Conservation (phyloP, 2,329 filamentous ascomycete species). For the Epichloe typhina region DNA sequence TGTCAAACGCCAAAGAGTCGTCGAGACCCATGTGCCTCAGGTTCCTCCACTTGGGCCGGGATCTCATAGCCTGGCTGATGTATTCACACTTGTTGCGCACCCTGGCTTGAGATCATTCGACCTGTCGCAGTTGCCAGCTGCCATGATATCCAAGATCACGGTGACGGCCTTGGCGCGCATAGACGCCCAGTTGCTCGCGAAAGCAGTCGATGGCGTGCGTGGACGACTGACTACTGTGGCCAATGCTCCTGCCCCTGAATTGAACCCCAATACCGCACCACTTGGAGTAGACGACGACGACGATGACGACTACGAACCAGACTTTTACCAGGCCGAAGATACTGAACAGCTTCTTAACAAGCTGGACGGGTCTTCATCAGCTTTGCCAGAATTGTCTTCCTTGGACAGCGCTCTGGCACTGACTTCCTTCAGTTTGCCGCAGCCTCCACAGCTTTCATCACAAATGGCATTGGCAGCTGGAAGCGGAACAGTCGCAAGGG, state of each 20-base stretch:
- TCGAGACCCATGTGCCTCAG: slow-evolving; percentile 25
- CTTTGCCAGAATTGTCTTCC: slow-evolving; percentile 16
- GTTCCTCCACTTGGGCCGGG: slow-evolving; percentile 63
- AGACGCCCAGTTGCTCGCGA: slow-evolving; percentile 53
- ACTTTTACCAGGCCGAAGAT: slow-evolving; percentile 66
- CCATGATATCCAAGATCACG: slow-evolving; percentile 69
- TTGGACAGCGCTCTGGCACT: slow-evolving; percentile 42
- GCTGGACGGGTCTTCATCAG: slow-evolving; percentile 54
- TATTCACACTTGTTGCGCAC: slow-evolving; percentile 74
- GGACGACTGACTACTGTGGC: slow-evolving; percentile 34
- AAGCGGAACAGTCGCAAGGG: slow-evolving; percentile 58
- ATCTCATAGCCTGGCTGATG: slow-evolving; percentile 63
- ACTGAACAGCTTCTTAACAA: slow-evolving; percentile 68
- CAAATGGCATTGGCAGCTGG: slow-evolving; percentile 63
- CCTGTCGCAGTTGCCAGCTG: slow-evolving; percentile 62
- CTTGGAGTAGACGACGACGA: slow-evolving; percentile 59
- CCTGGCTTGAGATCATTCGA: slow-evolving; percentile 66
- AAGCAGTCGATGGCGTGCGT: slow-evolving; percentile 55
- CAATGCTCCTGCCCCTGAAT: slow-evolving; percentile 28
- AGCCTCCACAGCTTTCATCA: slow-evolving; percentile 59
- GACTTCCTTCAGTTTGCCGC: slow-evolving; percentile 66
- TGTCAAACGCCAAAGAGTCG: slow-evolving; percentile 69
- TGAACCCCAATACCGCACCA: slow-evolving; percentile 46
- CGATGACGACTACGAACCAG: slow-evolving; percentile 78
- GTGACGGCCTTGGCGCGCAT: slow-evolving; percentile 63